These are phyloP conservation scores for Camellia lanceoleosa DNA, from an alignment of 148 eudicot species.

Conservation along the genomic window DNA sequence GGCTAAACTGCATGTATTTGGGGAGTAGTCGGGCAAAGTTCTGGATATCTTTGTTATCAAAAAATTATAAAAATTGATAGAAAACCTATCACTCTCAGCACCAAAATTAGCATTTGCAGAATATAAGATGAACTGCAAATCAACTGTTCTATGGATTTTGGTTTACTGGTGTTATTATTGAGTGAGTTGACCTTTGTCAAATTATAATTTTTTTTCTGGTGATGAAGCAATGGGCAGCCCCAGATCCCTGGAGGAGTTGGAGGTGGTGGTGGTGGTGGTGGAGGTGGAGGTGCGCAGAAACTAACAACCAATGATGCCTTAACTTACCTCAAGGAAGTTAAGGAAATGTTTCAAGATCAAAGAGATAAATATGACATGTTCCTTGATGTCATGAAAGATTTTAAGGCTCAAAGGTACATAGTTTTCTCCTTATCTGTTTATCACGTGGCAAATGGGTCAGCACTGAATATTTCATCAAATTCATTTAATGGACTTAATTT, in stretches of 20 bases:
- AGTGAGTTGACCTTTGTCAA: constrained; percentile 3
- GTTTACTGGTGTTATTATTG: background rate
- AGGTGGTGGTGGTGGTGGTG: constrained; percentile 20
- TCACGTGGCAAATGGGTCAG: background rate
- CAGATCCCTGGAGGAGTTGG: constrained; percentile 45
- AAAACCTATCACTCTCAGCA: background rate
- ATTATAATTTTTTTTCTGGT: background rate
- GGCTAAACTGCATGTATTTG: no score
- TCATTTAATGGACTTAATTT: constrained; percentile 12
- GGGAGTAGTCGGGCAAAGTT: no score
- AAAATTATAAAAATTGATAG: no score
- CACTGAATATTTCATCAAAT: background rate
- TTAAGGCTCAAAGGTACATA: constrained; percentile 82
- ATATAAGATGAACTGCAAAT: constrained; percentile 3
- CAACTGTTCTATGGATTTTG: background rate
- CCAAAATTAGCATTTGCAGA: background rate
- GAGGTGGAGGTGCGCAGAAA: constrained; percentile 41
- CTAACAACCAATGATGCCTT: constrained; percentile 92
- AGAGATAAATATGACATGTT: constrained; percentile 90
- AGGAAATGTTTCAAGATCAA: constrained; percentile 89
- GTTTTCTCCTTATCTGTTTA: constrained; percentile 6
- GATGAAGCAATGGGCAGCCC: constrained; percentile 60
- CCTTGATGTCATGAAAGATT: constrained; percentile 98
- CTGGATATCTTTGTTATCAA: no score
- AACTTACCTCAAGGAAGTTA: constrained; percentile 89